These are phyloP conservation scores for Zygoascus bituminiphila DNA, from an alignment of 805 yeast species.

Conservation along the genomic window DNA sequence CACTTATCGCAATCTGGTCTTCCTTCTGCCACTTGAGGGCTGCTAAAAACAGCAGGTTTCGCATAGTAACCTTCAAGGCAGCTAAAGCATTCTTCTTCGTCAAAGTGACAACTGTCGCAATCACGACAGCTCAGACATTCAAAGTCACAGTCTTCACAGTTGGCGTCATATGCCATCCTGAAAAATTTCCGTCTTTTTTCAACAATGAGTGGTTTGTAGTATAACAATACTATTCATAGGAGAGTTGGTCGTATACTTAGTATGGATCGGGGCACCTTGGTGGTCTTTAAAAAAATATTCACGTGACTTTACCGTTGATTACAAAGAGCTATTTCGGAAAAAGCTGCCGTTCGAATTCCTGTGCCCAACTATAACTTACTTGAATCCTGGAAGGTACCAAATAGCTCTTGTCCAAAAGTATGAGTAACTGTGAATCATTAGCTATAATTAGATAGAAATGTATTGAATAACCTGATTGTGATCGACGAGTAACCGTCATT, in stretches of 20 bases:
- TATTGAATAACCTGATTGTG: too few relatives aligned
- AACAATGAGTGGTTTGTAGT: neutral
- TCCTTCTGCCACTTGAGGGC: neutral
- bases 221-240: neutral
- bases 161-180: neutral
- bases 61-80: slow-evolving; percentile 1
- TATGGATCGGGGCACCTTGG: neutral
- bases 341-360: too few relatives aligned
- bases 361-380: too few relatives aligned
- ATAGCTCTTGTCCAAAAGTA: too few relatives aligned
- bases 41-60: neutral
- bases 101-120: slow-evolving; percentile 1
- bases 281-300: neutral
- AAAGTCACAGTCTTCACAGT: neutral
- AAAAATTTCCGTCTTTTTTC: neutral
- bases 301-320: too few relatives aligned
- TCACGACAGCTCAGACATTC: slow-evolving; percentile 1
- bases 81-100: slow-evolving; percentile 1
- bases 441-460: too few relatives aligned
- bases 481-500: too few relatives aligned
- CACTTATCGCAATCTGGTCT: neutral
- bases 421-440: too few relatives aligned
- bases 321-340: too few relatives aligned
- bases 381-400: too few relatives aligned
- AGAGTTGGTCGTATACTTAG: neutral